Percentiles rank a stretch among this genome's conserved stretches.
Evolutionary conservation across 202 grass and related monocot species (phyloP).

Genomic region (Schoenoplectus triqueter): DNA sequence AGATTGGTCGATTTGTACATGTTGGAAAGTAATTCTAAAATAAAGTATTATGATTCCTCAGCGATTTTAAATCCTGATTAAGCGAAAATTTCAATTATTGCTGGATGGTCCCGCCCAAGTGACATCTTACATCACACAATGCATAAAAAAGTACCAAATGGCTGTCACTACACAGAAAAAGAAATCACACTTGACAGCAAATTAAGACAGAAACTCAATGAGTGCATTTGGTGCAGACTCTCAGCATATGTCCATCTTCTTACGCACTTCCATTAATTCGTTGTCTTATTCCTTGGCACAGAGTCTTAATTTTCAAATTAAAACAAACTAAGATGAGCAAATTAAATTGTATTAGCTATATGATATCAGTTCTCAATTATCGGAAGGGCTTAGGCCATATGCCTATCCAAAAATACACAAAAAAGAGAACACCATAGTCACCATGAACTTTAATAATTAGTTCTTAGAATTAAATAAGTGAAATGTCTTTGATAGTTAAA

Average conservation of each 20-base stretch:
- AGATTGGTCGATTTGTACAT: not conserved
- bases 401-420: not conserved
- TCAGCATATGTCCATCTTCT: not conserved
- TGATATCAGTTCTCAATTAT: too few species aligned
- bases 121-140: not conserved
- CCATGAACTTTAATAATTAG: not conserved
- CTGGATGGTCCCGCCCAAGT: not conserved
- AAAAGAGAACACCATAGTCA: not conserved
- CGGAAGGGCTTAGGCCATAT: too few species aligned
- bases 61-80: not conserved
- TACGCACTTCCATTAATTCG: not conserved
- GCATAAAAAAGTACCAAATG: not conserved
- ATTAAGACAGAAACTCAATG: not conserved
- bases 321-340: not conserved
- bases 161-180: not conserved
- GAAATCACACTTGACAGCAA: not conserved
- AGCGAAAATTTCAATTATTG: not conserved
- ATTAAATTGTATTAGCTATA: not conserved
- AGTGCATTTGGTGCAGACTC: conserved; percentile 9
- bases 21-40: conserved; percentile 14
- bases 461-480: not conserved
- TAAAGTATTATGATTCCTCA: conserved; percentile 10
- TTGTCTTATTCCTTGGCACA: not conserved
- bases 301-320: conserved; percentile 3
- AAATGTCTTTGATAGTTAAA: too few species aligned